Base-by-base conservation (phyloP, 495 filamentous ascomycete species). In the Letharia columbiana region DNA sequence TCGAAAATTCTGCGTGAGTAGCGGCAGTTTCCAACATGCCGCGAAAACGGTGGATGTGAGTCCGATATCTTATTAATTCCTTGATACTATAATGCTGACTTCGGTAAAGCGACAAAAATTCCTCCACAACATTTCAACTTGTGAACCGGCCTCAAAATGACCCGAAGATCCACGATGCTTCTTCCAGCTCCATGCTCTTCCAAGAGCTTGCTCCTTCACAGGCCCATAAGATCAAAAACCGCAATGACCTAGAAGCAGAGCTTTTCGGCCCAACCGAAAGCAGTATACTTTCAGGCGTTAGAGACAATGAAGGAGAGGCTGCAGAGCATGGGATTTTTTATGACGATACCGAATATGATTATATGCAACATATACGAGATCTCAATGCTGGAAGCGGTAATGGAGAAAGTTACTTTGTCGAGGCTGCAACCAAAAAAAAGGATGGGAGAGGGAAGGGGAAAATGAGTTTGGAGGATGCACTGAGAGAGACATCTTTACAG, bases 321-420 rank as follows among this genome's bases (percentile, higher is more conserved):
- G 94, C 95, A 67, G 90, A 90, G 75, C 84, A 96, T 75, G 95
- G 95, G 60, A 82, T 99, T 66, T 97, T 89, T 83, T 89, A 80
- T 71, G 86, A 89, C 66, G 94, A 98, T 76, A 89, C 91, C 63
- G 83, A 89, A 70, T 98, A 98, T 77, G 95, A 98, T 72, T 98
- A 98, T 78, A 98, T 98, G 94, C 94, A 99, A 75, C 95, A 99
- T 77, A 81, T 99, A 79, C 88, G 91, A n/a, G 94, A 97, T 65
- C 73, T 91, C 8, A 87, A 87, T 12, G 82, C 85, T 5, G 84
- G 81, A 40, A 74, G 74, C 18, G 87, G 85, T 5, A 77, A 79
- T 40, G 80, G 81, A 9, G 86, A 88, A 50, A 83, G 86, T 28
- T 82, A 89, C 58, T 96, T 94, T 69, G 82, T 98, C 23, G 90